Conservation (phyloP, 208 protist genomes). For the Wallacemonas sp. region DNA sequence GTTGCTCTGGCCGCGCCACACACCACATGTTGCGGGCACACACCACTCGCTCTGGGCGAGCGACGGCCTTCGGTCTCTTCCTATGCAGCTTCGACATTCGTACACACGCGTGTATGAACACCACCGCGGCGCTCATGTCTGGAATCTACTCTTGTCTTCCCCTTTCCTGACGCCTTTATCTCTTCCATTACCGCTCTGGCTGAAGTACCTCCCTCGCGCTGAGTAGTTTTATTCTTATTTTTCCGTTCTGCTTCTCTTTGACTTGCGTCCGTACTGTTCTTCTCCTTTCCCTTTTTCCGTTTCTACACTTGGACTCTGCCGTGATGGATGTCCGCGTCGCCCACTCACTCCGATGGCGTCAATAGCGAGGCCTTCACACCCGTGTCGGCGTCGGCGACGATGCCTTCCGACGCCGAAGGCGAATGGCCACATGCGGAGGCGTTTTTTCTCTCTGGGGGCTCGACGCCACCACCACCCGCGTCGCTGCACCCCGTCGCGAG, state of each 20-base stretch:
- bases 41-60: no score
- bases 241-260: conserved; percentile 6
- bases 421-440: not conserved
- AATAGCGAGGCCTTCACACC: not conserved
- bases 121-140: no score
- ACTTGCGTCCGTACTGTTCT: not conserved
- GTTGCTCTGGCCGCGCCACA: no score
- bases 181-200: not conserved
- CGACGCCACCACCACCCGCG: not conserved
- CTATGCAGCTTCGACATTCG: no score
- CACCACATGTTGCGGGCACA: no score
- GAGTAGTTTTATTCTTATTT: not conserved
- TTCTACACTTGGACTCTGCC: not conserved
- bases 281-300: conserved; percentile 5
- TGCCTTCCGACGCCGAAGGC: not conserved
- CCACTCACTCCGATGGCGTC: not conserved
- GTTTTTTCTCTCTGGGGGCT: not conserved
- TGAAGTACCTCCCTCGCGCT: no score
- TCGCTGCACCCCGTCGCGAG: not conserved
- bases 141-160: not conserved
- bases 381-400: not conserved
- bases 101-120: no score
- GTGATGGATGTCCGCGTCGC: conserved; percentile 4
- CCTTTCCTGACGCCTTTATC: not conserved
- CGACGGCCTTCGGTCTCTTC: no score